These are phyloP conservation scores for Strobilomyces dryophilus DNA, from an alignment of 768 basidiomycete species.

Conservation along the genomic window DNA sequence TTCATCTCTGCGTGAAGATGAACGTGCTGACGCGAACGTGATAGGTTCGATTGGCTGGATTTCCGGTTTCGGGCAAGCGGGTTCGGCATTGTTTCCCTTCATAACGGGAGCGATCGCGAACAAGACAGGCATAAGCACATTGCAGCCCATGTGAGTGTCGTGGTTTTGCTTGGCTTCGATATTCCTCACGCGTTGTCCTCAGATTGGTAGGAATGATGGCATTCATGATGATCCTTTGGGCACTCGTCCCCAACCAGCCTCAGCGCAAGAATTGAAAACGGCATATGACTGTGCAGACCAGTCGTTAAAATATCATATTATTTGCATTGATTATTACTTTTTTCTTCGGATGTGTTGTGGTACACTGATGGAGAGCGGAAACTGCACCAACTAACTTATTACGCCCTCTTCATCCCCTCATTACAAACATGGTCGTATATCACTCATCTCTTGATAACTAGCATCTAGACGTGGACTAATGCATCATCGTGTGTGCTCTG, in stretches of 20 bases:
- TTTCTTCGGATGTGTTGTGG: too few species aligned
- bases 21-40: not conserved
- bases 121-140: conserved; percentile 45
- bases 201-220: conserved; percentile 40
- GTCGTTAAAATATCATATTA: too few species aligned
- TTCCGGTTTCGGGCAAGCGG: conserved; percentile 64
- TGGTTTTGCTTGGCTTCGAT: not conserved
- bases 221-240: conserved; percentile 40
- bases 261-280: too few species aligned
- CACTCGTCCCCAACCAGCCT: conserved; percentile 33
- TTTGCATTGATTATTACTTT: too few species aligned
- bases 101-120: conserved; percentile 59
- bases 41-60: conserved; percentile 63
- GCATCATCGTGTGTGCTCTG: too few species aligned
- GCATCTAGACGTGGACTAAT: too few species aligned
- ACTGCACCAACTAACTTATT: too few species aligned
- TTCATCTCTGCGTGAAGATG: not conserved
- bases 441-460: too few species aligned
- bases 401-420: too few species aligned
- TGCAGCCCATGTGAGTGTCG: conserved; percentile 35
- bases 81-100: conserved; percentile 71
- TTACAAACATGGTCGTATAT: too few species aligned
- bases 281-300: too few species aligned
- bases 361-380: too few species aligned
- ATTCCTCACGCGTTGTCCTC: not conserved